phyloP scores from a whole-genome alignment of 2,329 filamentous ascomycete species.

The Diaporthe helianthi region DNA sequence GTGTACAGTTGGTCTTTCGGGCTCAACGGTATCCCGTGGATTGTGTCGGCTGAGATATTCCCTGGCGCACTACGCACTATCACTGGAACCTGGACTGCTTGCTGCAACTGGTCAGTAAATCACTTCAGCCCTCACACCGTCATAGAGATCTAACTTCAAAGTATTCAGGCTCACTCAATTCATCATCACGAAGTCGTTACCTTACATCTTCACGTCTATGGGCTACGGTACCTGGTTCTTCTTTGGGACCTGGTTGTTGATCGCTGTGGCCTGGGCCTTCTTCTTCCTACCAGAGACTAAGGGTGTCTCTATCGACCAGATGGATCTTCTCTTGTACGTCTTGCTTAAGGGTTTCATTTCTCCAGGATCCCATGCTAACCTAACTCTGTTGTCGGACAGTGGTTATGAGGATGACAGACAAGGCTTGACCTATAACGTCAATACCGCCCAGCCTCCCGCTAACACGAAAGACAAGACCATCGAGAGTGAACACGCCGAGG shows the following conservation, averaged over 20 bases:
- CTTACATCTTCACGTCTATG: slow-evolving; percentile 52
- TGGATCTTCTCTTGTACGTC: slow-evolving; percentile 47
- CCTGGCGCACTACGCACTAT: slow-evolving; percentile 51
- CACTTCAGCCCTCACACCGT: background rate
- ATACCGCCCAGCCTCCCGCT: background rate
- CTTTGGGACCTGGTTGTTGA: slow-evolving; percentile 60
- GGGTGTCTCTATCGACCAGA: slow-evolving; percentile 59
- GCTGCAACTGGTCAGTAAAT: slow-evolving; percentile 46
- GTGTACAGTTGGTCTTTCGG: slow-evolving; percentile 49
- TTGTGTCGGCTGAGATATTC: slow-evolving; percentile 54
- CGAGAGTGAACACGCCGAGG: slow-evolving; percentile 16
- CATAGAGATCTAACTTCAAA: background rate
- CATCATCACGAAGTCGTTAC: slow-evolving; percentile 51
- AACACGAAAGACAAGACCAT: background rate
- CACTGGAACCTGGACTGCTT: slow-evolving; percentile 50
- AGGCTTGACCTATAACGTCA: background rate
- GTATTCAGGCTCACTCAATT: slow-evolving; percentile 47
- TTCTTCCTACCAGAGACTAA: slow-evolving; percentile 63
- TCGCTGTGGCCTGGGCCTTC: slow-evolving; percentile 55
- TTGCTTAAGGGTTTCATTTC: no score
- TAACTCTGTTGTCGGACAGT: background rate
- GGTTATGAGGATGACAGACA: slow-evolving; percentile 7
- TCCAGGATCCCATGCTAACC: background rate
- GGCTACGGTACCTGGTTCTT: slow-evolving; percentile 64
- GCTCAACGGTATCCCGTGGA: slow-evolving; percentile 55